These are phyloP conservation scores for Pestalotiopsis sp. DNA, from an alignment of 2,329 filamentous ascomycete species.

Conservation along the genomic window DNA sequence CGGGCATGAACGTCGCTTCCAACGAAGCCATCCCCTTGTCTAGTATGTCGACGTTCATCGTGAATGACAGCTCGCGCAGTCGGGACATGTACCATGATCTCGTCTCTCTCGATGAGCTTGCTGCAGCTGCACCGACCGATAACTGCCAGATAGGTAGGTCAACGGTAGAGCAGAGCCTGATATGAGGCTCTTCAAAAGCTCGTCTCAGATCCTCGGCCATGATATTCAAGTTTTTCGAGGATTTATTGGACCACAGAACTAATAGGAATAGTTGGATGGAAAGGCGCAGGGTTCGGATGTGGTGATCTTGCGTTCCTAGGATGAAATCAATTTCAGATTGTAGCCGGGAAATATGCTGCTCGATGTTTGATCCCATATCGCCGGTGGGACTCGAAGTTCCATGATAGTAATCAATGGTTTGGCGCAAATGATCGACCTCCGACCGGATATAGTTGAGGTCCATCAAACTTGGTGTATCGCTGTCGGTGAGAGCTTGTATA, in stretches of 20 bases:
- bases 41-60: not conserved
- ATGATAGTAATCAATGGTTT: not conserved
- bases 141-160: not conserved
- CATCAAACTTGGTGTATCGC: not conserved
- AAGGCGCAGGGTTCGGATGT: not conserved
- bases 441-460: not conserved
- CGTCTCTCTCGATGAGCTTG: not conserved
- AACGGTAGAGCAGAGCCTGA: not conserved
- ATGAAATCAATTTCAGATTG: not conserved
- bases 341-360: not conserved
- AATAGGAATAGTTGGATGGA: not conserved
- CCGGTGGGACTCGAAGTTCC: not conserved
- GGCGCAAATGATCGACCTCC: not conserved
- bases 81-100: not conserved
- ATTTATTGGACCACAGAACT: not conserved
- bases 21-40: not conserved
- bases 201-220: not conserved
- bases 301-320: not conserved
- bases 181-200: not conserved
- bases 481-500: not conserved
- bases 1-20: not conserved
- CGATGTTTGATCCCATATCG: not conserved
- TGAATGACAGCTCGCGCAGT: not conserved
- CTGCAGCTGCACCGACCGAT: not conserved
- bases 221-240: not conserved